Conservation (phyloP, 1,284 basidiomycete genomes). For the Sporisorium graminicola region DNA sequence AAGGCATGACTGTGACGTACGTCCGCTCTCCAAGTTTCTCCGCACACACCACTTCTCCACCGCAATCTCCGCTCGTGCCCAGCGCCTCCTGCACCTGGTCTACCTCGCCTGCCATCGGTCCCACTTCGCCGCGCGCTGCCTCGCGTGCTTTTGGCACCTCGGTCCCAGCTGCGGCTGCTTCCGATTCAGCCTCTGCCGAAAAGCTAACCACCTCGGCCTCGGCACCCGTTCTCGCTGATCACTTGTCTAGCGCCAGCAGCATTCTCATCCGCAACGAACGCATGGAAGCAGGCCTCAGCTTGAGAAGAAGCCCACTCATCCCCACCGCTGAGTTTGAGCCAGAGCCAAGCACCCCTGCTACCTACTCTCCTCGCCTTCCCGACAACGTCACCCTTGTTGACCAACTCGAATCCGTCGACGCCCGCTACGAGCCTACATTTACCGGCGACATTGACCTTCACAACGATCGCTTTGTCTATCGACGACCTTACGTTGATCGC, state of each 20-base stretch:
- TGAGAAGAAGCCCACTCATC: constrained; percentile 30
- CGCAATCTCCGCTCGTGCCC: constrained; percentile 24
- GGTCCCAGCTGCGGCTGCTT: constrained; percentile 30
- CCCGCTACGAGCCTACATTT: constrained; percentile 19
- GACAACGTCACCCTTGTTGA: constrained; percentile 3
- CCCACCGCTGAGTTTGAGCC: constrained; percentile 13
- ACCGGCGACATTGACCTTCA: constrained; percentile 35
- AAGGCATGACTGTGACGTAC: constrained; percentile 51
- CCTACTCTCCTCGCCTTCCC: background rate
- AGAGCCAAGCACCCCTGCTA: constrained; percentile 8
- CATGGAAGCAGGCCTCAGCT: constrained; percentile 51
- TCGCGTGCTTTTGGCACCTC: constrained; percentile 26
- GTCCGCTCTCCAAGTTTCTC: constrained; percentile 45
- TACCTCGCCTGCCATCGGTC: constrained; percentile 22
- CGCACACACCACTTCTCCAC: constrained; percentile 24
- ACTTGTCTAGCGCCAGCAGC: constrained; percentile 7
- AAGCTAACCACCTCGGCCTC: constrained; percentile 4
- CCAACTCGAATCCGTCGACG: constrained; percentile 11
- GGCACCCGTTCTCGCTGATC: constrained; percentile 11
- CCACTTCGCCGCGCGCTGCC: constrained; percentile 19
- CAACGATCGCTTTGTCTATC: constrained; percentile 25
- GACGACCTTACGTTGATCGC: constrained; percentile 37
- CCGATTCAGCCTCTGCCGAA: constrained; percentile 10
- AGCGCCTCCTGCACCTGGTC: constrained; percentile 13
- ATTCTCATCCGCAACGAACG: constrained; percentile 45